Evolutionary conservation across 305 asterid species (phyloP), one percentile per base, ranked within the genome.

Genomic region (Plantago coronopus): DNA sequence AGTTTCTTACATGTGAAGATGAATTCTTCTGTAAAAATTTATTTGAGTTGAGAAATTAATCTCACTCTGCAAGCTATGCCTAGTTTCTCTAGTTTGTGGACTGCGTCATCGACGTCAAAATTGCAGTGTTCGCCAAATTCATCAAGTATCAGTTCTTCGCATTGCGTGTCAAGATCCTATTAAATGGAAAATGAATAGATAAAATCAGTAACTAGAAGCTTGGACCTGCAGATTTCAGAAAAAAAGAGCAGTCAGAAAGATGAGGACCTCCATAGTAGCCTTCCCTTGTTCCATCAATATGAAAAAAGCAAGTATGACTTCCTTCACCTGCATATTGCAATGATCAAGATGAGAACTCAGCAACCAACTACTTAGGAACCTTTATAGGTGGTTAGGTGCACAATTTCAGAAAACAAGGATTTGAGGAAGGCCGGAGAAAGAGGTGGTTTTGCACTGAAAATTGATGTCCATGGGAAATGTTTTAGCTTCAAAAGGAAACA

Each of bases 231-330:
- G 48, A 60, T 67, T 54, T 53, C 68, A 59, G n/a, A n/a, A n/a
- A 42, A 47, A 69, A 65, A 57, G 53, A 64, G 56, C 45, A 23
- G 18, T 29, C 37, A 46, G 53, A 61, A 63, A 42, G 38, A n/a
- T n/a, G n/a, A n/a, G 63, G 59, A 93, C 98, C 97, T 89, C 81
- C 66, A 93, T 76, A 68, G 98, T 89, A 43, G 97, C 89, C 78
- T 93, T 89, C 70, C 97, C 98, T 78, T 89, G 96, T 74, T 89
- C 97, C 97, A 93, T 93, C 75, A 93, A 76, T 77, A 93, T 83
- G 75, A 93, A 93, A 74, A 89, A 93, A 48, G 95, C 82, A 75
- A 93, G 83, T 72, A 93, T 89, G 59, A 93, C 98, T 83, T 93
- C 98, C 81, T 93, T 93, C 66, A 93, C 98, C 98, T 93, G 95